phyloP scores from a whole-genome alignment of 2,329 filamentous ascomycete genomes.

The Onygenales sp. region DNA sequence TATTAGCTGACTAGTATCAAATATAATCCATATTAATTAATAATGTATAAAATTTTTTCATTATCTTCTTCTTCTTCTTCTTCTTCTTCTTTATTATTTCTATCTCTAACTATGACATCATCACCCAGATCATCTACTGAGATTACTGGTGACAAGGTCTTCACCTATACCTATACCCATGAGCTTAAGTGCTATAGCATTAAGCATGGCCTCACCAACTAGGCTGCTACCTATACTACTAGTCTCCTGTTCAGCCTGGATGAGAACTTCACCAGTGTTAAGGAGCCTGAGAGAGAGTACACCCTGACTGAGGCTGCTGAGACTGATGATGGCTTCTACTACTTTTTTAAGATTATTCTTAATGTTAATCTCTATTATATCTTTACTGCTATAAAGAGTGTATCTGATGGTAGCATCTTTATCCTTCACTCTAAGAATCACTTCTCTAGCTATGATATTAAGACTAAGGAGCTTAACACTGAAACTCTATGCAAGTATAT shows the following conservation, averaged over 20 bases:
- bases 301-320: slow-evolving; percentile 89
- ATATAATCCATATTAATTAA: too few species aligned
- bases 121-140: slow-evolving; percentile 71
- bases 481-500: slow-evolving; percentile 75
- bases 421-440: slow-evolving; percentile 98
- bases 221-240: too few species aligned
- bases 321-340: slow-evolving; percentile 74
- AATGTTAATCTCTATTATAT: slow-evolving; percentile 96
- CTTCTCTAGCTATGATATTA: slow-evolving; percentile 97
- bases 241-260: slow-evolving; percentile 95
- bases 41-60: too few species aligned
- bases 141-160: slow-evolving; percentile 96
- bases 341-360: slow-evolving; percentile 98
- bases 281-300: slow-evolving; percentile 96
- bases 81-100: too few species aligned
- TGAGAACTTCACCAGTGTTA: slow-evolving; percentile 86
- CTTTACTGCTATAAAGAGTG: slow-evolving; percentile 99
- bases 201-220: slow-evolving; percentile 90
- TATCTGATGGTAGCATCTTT: slow-evolving; percentile 93
- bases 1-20: too few species aligned
- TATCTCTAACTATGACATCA: too few species aligned
- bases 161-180: slow-evolving; percentile 85
- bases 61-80: too few species aligned
- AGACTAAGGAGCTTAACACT: slow-evolving; percentile 73
- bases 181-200: slow-evolving; percentile 97